phyloP scores from a whole-genome alignment of 129 eudicot genomes.

The Flaveria brownii region DNA sequence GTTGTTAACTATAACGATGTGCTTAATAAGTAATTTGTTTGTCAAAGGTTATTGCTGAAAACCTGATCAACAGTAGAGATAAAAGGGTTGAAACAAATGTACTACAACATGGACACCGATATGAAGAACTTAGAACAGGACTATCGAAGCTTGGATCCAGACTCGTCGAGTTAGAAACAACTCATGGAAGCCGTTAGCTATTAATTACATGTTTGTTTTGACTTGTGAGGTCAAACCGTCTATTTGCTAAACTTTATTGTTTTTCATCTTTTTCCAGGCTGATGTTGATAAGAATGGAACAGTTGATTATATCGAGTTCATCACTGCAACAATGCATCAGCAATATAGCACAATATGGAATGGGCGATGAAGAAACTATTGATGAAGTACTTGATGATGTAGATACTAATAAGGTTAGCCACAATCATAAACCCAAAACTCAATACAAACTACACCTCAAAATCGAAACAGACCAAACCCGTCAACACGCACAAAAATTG shows the following conservation, averaged over 20 bases:
- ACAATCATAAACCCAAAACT: not conserved
- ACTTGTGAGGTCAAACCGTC: constrained; percentile 12
- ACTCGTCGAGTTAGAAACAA: constrained; percentile 63
- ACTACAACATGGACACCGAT: constrained; percentile 85
- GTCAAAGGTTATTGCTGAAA: constrained; percentile 77
- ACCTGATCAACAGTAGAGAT: constrained; percentile 70
- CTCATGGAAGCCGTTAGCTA: constrained; percentile 89
- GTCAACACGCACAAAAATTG: too few species aligned
- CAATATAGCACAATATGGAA: constrained; percentile 73
- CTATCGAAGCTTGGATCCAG: constrained; percentile 76
- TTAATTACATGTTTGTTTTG: not conserved
- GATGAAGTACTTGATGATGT: constrained; percentile 76
- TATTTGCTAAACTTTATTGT: not conserved
- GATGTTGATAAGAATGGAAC: constrained; percentile 71
- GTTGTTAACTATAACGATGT: too few species aligned
- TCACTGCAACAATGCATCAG: constrained; percentile 82
- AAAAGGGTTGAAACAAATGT: constrained; percentile 79
- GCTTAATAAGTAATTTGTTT: constrained; percentile 14
- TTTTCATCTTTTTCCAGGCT: constrained; percentile 41
- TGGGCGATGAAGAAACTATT: constrained; percentile 86
- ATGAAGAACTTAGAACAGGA: constrained; percentile 72
- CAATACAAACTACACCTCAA: not conserved
- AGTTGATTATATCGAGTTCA: constrained; percentile 68
- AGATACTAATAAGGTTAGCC: constrained; percentile 65
- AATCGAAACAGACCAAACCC: too few species aligned